Conservation (phyloP, 2,329 filamentous ascomycete genomes). For the Fusarium stilboides region DNA sequence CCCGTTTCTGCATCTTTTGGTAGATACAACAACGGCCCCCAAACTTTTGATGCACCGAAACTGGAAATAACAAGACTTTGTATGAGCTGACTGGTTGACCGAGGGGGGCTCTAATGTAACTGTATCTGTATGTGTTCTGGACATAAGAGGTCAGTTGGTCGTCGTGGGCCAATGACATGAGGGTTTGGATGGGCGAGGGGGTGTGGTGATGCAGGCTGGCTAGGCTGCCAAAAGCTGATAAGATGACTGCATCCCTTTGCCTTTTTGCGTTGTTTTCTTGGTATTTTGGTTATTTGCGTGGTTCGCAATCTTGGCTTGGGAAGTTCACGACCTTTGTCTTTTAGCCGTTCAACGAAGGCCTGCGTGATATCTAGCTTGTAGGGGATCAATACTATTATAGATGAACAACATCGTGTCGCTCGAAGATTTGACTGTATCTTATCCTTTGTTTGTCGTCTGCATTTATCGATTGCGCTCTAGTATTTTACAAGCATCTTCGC, state of each 20-base stretch:
- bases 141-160: conserved; percentile 34
- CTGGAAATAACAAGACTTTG: conserved; percentile 20
- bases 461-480: neutral
- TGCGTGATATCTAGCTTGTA: neutral
- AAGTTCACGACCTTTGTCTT: neutral
- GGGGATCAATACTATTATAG: neutral
- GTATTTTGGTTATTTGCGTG: neutral
- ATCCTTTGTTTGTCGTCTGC: neutral
- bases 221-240: conserved; percentile 43
- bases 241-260: conserved; percentile 33
- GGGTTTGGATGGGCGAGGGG: conserved; percentile 18
- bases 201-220: conserved; percentile 43
- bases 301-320: conserved; percentile 31
- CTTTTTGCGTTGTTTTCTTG: conserved; percentile 33
- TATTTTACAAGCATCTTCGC: neutral
- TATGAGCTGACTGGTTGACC: conserved; percentile 9
- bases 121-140: conserved; percentile 24
- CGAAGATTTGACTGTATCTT: too few relatives aligned
- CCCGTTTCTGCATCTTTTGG: neutral
- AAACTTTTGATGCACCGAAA: conserved; percentile 27
- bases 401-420: too few relatives aligned
- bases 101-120: conserved; percentile 28
- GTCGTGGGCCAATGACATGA: conserved; percentile 32
- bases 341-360: neutral
- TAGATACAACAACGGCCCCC: conserved; percentile 13